Percentiles rank a stretch among this genome's conserved stretches.
phyloP scores from a whole-genome alignment of 768 basidiomycete genomes.

The Termitomyces sp. region DNA sequence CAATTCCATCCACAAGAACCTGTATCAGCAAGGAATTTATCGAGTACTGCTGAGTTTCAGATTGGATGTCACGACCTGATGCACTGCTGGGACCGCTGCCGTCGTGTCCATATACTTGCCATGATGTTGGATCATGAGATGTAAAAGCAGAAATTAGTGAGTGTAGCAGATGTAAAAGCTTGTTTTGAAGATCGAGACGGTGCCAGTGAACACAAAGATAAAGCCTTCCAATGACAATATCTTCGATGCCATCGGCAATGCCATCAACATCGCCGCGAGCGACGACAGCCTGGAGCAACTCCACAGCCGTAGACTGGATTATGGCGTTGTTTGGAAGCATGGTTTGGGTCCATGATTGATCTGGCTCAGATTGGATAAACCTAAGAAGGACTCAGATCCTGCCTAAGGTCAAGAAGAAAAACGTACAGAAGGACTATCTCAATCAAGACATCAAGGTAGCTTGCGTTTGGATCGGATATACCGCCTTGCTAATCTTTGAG shows the following conservation, averaged over 20 bases:
- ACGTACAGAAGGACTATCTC: conserved; percentile 69
- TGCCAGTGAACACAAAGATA: conserved; percentile 65
- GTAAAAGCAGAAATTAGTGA: conserved; percentile 70
- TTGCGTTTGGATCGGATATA: conserved; percentile 46
- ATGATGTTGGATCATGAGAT: conserved; percentile 26
- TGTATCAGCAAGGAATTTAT: conserved; percentile 73
- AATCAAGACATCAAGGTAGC: conserved; percentile 74
- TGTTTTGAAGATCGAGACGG: conserved; percentile 86
- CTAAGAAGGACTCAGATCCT: conserved; percentile 31
- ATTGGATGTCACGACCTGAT: conserved; percentile 26
- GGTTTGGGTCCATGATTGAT: conserved; percentile 31
- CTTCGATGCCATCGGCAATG: conserved; percentile 61
- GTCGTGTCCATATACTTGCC: conserved; percentile 23
- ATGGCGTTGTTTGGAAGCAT: conserved; percentile 60
- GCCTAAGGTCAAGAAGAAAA: neutral
- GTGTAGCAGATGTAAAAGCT: conserved; percentile 87
- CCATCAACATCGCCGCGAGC: conserved; percentile 76
- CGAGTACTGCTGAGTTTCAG: conserved; percentile 34
- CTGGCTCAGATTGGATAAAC: conserved; percentile 76
- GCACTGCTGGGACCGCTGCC: conserved; percentile 28
- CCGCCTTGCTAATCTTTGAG: conserved; percentile 23
- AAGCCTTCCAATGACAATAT: conserved; percentile 68
- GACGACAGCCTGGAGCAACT: conserved; percentile 78
- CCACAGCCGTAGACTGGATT: conserved; percentile 73
- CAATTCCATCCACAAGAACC: conserved; percentile 78